Base-by-base conservation (phyloP, 768 basidiomycete species). In the Vararia minispora region DNA sequence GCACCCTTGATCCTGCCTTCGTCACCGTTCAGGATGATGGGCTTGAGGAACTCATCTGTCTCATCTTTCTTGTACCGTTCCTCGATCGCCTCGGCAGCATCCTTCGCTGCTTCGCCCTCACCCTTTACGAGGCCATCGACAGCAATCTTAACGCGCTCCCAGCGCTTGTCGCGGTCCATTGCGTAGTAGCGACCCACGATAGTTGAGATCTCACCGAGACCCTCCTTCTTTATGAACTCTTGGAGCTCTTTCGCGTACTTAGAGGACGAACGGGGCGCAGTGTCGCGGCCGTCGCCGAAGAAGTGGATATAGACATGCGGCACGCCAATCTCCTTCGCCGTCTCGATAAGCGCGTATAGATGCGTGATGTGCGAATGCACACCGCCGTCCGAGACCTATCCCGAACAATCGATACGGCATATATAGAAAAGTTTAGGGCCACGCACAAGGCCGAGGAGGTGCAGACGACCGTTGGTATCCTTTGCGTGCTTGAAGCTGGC, bases 291-390 rank as follows among this genome's bases (percentile, higher is more conserved):
- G 49, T 97, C 91, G 16, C 84, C 91, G 50, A 97, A 74, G 68
- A 91, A 95, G 69, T 97, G 91, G 47, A 97, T 63, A 53, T 85
- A 94, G 40, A 84, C 78, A 46, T 94, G 69, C 3, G 86, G 85
- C 26, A 94, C 81, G 29, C 76, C 80, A 37, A 74, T 59, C 54
- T 86, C 79, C 55, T 94, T 92, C 17, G 91, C 92, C 5, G 81
- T 81, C 57, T 89, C 85, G 48, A 97, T 75, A 9, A 97, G 74
- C 1, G 90, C 90, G 51, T 79, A 88, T 26, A 97, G 73, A 58
- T 95, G 91, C 35, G 58, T 72, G 56, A 88, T 94, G 59, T 94
- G 90, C 1, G 92, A 94, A 64, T 94, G 92, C n/a, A 95, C 91
- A 50, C 91, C 90, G 22, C 91, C 91, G 48, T 97, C 91, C 11